A percentile compares a stretch with the other conserved stretches of the same genome.
Evolutionary conservation across 164 flowering plant genomes (phyloP).

Genomic region (Dillenia turbinata): DNA sequence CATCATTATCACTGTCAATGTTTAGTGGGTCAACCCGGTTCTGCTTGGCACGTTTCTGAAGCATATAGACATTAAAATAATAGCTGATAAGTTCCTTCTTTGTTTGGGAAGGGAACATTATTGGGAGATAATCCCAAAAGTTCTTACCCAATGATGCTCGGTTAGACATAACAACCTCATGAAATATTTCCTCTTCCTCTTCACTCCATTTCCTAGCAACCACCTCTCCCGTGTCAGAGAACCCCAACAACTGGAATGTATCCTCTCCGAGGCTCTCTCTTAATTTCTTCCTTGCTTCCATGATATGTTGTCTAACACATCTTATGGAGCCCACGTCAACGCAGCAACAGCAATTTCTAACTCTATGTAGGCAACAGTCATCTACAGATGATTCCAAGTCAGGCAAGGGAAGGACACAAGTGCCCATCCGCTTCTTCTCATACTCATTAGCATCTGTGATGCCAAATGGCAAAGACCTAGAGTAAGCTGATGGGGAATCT

Average conservation of each 20-base stretch:
- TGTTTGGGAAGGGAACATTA: slow-evolving; percentile 41
- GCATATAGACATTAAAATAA: slow-evolving; percentile 82
- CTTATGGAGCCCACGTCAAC: slow-evolving; percentile 46
- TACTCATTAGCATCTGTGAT: slow-evolving; percentile 4
- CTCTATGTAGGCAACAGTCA: slow-evolving; percentile 17
- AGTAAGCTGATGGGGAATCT: neutral
- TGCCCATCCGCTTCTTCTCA: slow-evolving; percentile 33
- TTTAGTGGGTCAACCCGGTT: slow-evolving; percentile 40
- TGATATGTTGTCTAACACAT: slow-evolving; percentile 62
- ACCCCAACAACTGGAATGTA: slow-evolving; percentile 45
- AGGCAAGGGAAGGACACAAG: slow-evolving; percentile 53
- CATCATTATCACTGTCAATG: slow-evolving; percentile 75
- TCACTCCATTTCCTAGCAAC: slow-evolving; percentile 58
- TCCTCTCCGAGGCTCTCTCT: slow-evolving; percentile 37
- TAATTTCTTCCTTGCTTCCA: slow-evolving; percentile 52
- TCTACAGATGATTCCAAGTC: slow-evolving; percentile 12
- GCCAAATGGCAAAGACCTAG: slow-evolving; percentile 1
- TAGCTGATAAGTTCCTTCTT: slow-evolving; percentile 63
- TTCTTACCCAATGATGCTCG: slow-evolving; percentile 49
- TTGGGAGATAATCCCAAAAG: slow-evolving; percentile 51
- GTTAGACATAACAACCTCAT: slow-evolving; percentile 48
- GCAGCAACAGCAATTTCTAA: slow-evolving; percentile 49
- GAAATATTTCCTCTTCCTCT: slow-evolving; percentile 58
- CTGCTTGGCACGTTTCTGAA: slow-evolving; percentile 59
- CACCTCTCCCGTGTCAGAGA: slow-evolving; percentile 65